Conservation (phyloP, 257 asterid genomes). For the Solanum ossicruentum region DNA sequence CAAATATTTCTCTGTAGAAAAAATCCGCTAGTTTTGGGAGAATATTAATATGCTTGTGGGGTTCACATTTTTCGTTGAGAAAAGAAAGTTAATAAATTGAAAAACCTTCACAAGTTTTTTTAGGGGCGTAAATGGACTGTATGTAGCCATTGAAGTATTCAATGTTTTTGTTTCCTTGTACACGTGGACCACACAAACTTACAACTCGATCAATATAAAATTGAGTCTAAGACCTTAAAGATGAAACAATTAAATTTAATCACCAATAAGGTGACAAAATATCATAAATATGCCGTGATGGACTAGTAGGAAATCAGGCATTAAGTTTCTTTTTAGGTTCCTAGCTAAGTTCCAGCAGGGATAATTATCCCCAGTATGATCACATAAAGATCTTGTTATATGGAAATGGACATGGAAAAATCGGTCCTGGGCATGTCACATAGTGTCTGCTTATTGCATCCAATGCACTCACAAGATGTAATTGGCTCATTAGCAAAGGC, state of each 20-base stretch:
- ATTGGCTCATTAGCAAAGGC: neutral
- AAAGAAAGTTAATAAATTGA: neutral
- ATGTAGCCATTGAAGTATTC: neutral
- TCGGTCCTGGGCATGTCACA: neutral
- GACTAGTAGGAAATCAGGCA: neutral
- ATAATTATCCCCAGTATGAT: neutral
- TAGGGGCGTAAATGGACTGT: too few species aligned
- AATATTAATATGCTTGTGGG: neutral
- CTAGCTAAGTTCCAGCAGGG: neutral
- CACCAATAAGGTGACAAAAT: neutral
- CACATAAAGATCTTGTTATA: neutral
- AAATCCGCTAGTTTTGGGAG: neutral
- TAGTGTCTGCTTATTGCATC: neutral
- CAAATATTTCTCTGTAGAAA: neutral
- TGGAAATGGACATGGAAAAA: neutral
- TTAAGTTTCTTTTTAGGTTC: neutral
- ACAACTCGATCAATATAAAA: neutral
- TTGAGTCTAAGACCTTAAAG: neutral
- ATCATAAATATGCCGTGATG: neutral
- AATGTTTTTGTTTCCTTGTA: neutral
- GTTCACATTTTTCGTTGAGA: neutral
- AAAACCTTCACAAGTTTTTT: neutral
- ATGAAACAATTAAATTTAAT: neutral
- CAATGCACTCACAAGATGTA: neutral
- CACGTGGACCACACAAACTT: neutral